phyloP scores from a whole-genome alignment of 2,329 filamentous ascomycete genomes.

The Zasmidium cellare region DNA sequence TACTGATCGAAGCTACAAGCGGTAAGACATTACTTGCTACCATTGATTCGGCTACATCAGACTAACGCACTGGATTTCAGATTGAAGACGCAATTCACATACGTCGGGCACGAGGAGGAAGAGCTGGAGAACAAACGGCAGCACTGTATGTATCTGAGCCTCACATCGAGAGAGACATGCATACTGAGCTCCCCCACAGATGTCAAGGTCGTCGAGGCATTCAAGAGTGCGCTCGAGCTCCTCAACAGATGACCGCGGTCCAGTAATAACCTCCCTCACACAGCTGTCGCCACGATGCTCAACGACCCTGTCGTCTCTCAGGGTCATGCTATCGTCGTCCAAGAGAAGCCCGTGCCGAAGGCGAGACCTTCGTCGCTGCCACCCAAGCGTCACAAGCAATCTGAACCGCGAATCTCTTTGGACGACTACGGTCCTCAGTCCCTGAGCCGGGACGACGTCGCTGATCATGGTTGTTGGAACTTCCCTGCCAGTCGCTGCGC shows the following conservation, averaged over 20 bases:
- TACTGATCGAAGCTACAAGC: slow-evolving; percentile 73
- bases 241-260: slow-evolving; percentile 32
- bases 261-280: slow-evolving; percentile 22
- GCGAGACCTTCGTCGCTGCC: neutral
- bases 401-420: neutral
- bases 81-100: slow-evolving; percentile 74
- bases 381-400: neutral
- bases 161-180: neutral
- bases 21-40: slow-evolving; percentile 48
- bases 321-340: slow-evolving; percentile 1
- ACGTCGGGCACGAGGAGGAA: slow-evolving; percentile 73
- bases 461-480: neutral
- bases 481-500: neutral
- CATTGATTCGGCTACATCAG: neutral
- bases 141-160: slow-evolving; percentile 64
- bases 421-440: neutral
- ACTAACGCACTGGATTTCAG: slow-evolving; percentile 41
- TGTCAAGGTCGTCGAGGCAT: slow-evolving; percentile 47
- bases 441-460: neutral
- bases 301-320: slow-evolving; percentile 22
- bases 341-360: neutral
- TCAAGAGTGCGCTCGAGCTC: slow-evolving; percentile 50
- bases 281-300: slow-evolving; percentile 23
- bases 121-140: slow-evolving; percentile 71
- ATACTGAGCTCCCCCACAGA: slow-evolving; percentile 38